Evolutionary conservation across 805 yeast genomes (phyloP).

Genomic region (Tetrapisispora arboricola): DNA sequence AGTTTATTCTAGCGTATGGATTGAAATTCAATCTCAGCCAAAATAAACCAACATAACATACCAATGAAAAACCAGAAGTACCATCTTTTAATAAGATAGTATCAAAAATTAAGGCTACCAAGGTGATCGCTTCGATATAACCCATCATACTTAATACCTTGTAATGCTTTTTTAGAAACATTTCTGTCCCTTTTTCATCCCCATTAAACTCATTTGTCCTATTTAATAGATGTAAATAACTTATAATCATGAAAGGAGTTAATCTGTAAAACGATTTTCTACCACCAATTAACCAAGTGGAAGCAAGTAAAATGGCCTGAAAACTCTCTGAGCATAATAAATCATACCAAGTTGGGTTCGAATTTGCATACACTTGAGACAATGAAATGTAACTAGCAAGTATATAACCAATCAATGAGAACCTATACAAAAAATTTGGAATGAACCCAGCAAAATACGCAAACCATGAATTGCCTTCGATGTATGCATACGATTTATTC

Average conservation of each 20-base stretch:
- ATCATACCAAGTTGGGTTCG: slow-evolving; percentile 51
- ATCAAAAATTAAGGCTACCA: slow-evolving; percentile 45
- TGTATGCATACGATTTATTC: slow-evolving; percentile 14
- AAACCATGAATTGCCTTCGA: slow-evolving; percentile 17
- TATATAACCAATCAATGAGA: slow-evolving; percentile 47
- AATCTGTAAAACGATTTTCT: slow-evolving; percentile 57
- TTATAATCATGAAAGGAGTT: slow-evolving; percentile 46
- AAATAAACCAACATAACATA: slow-evolving; percentile 46
- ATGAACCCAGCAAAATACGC: slow-evolving; percentile 24
- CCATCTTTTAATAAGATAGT: slow-evolving; percentile 51
- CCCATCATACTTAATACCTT: slow-evolving; percentile 35
- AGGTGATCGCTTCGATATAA: slow-evolving; percentile 48
- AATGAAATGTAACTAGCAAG: slow-evolving; percentile 43
- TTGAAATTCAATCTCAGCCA: slow-evolving; percentile 61
- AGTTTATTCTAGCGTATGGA: slow-evolving; percentile 31
- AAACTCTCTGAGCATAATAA: slow-evolving; percentile 66
- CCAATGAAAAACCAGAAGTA: slow-evolving; percentile 59
- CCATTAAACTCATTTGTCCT: slow-evolving; percentile 12
- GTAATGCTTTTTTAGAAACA: slow-evolving; percentile 11
- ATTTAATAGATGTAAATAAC: slow-evolving; percentile 46
- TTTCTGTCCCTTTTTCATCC: slow-evolving; percentile 4
- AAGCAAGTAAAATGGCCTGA: slow-evolving; percentile 50
- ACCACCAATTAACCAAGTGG: slow-evolving; percentile 55
- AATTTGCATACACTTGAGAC: slow-evolving; percentile 48
- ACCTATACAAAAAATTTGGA: slow-evolving; percentile 44